A percentile compares a stretch with the other conserved stretches of the same genome.
These are phyloP conservation scores for Bipolaris oryzae DNA, from an alignment of 2,329 filamentous ascomycete species.

Conservation along the genomic window DNA sequence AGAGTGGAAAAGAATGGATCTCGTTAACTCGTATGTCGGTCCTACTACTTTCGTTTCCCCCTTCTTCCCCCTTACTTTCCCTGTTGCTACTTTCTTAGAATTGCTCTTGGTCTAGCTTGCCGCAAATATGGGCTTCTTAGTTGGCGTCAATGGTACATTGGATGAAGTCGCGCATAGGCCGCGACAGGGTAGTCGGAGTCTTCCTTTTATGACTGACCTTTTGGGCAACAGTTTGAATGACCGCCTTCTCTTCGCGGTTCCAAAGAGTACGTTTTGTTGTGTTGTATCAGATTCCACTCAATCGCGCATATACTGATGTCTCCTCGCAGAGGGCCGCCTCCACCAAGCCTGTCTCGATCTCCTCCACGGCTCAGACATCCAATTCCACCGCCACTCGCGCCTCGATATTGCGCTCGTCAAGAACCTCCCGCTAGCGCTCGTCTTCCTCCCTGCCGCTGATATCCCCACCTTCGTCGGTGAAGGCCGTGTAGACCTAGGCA, in stretches of 20 bases:
- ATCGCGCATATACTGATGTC: slow-evolving; percentile 12
- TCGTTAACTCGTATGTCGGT: slow-evolving; percentile 49
- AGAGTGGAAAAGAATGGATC: slow-evolving; percentile 45
- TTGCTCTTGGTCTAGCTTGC: slow-evolving; percentile 3
- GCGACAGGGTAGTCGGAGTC: slow-evolving; percentile 41
- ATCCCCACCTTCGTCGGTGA: slow-evolving; percentile 98
- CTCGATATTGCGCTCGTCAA: slow-evolving; percentile 98
- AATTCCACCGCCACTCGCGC: slow-evolving; percentile 92
- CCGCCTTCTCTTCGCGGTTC: slow-evolving; percentile 93
- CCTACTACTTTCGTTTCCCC: slow-evolving; percentile 7
- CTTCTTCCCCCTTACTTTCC: slow-evolving; percentile 4
- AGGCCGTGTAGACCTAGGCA: slow-evolving; percentile 89
- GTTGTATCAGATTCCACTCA: not conserved
- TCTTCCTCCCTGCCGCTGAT: slow-evolving; percentile 96
- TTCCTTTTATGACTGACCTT: slow-evolving; percentile 50
- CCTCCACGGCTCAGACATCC: slow-evolving; percentile 90
- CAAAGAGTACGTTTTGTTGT: slow-evolving; percentile 76
- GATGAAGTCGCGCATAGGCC: slow-evolving; percentile 29
- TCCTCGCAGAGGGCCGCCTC: slow-evolving; percentile 79
- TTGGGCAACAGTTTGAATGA: slow-evolving; percentile 76
- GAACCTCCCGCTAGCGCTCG: slow-evolving; percentile 91
- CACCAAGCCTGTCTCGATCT: slow-evolving; percentile 88
- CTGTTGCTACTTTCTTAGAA: not conserved
- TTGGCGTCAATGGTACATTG: slow-evolving; percentile 28
- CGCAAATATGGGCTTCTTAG: slow-evolving; percentile 30